These are phyloP conservation scores for Torulaspora gathmanii DNA, from an alignment of 805 yeast species.

Conservation along the genomic window DNA sequence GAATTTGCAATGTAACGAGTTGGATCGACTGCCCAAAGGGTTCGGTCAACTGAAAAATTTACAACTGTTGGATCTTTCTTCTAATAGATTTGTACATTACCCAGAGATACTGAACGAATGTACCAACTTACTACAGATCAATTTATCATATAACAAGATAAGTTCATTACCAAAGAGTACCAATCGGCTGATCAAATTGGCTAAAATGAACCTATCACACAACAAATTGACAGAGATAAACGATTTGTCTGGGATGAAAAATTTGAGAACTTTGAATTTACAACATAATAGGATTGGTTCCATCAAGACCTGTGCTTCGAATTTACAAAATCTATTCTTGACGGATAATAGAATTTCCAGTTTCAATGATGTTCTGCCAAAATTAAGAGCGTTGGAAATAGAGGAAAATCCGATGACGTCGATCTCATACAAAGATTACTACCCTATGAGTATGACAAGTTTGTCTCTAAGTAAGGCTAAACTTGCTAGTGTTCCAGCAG, in stretches of 20 bases:
- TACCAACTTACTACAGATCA: slow-evolving; percentile 56
- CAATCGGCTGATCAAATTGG: slow-evolving; percentile 54
- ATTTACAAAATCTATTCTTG: slow-evolving; percentile 65
- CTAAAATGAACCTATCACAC: slow-evolving; percentile 68
- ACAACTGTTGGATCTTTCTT: slow-evolving; percentile 65
- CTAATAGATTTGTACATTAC: slow-evolving; percentile 60
- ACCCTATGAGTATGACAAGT: slow-evolving; percentile 57
- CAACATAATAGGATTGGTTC: slow-evolving; percentile 59
- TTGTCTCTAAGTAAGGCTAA: slow-evolving; percentile 80
- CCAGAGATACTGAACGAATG: slow-evolving; percentile 66
- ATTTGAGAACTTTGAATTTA: slow-evolving; percentile 68
- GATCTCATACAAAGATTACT: slow-evolving; percentile 37
- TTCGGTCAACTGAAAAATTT: slow-evolving; percentile 53
- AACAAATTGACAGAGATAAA: slow-evolving; percentile 47
- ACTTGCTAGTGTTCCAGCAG: slow-evolving; percentile 64
- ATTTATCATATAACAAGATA: slow-evolving; percentile 77
- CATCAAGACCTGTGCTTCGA: slow-evolving; percentile 43
- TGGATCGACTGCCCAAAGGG: slow-evolving; percentile 55
- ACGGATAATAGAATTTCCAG: slow-evolving; percentile 72
- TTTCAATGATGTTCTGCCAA: slow-evolving; percentile 58
- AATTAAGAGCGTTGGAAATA: slow-evolving; percentile 62
- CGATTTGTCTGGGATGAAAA: slow-evolving; percentile 48
- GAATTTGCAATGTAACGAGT: slow-evolving; percentile 70
- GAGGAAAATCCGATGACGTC: slow-evolving; percentile 80
- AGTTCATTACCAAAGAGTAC: slow-evolving; percentile 56